Base-by-base conservation (phyloP, 2,329 filamentous ascomycete genomes). In the Clonostachys rhizophaga region DNA sequence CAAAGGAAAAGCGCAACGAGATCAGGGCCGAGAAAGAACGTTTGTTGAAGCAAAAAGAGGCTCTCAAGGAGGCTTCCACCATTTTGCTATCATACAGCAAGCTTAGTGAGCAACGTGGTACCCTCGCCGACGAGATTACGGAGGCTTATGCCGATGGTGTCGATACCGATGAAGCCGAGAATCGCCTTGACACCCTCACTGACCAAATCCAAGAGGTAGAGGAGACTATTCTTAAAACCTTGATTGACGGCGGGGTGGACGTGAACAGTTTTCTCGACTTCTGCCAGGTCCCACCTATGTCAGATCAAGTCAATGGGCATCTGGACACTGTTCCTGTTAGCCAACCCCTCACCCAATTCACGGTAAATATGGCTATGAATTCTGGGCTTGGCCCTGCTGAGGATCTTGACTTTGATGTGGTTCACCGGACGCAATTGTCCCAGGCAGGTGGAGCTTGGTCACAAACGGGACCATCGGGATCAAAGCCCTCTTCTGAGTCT, bases 131-230 rank as follows among this genome's bases (percentile, higher is more conserved):
- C 42, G 64, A 69, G 44, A 71, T 82, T 43, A 67, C 69, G 4
- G 64, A 75, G 48, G 73, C 73, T 1, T 83, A 80, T 50, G 69
- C 68, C 13, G 68, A 76, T 10, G 71, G 71, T 20, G 57, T 74
- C 13, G 72, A 81, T 43, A 81, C 74, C 2, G 70, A 75, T 3
- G 71, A 74, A 10, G 74, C 78, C 18, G 78, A 82, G 54, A 56
- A 59, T 34, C 68, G 65, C 39, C 61, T 81, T 9, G 76, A 80
- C 49, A 65, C 72, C 35, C 56, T 82, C 36, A 69, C 69, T 11
- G 66, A 67, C 43, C 57, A 69, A 45, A 62, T 81, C 13, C 67
- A 71, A 48, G 56, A 62, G 36, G 68, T 68, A 50, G 76, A 78
- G 51, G 58, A 63, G 18, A 54, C 54, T 1, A 60, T 82, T 17